These are phyloP conservation scores for Fusarium veterinarium DNA, from an alignment of 2,329 filamentous ascomycete species.

Conservation along the genomic window DNA sequence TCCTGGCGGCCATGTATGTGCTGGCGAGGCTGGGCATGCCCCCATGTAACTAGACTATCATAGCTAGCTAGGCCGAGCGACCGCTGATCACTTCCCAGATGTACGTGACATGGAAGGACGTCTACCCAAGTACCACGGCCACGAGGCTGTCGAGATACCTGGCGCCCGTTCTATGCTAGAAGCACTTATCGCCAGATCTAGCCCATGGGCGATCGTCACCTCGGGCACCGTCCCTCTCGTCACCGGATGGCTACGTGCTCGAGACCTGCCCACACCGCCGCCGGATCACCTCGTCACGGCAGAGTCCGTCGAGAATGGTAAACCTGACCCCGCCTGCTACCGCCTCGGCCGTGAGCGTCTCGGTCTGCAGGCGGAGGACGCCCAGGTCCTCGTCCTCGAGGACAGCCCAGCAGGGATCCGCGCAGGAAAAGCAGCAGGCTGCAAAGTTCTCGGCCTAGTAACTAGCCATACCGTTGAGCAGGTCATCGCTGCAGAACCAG, in stretches of 20 bases:
- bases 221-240: slow-evolving; percentile 77
- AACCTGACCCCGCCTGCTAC: slow-evolving; percentile 83
- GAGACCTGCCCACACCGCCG: slow-evolving; percentile 69
- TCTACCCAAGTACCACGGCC: slow-evolving; percentile 80
- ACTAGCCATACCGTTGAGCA: slow-evolving; percentile 84
- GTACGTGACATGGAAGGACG: slow-evolving; percentile 81
- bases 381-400: slow-evolving; percentile 80
- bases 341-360: slow-evolving; percentile 73
- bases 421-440: slow-evolving; percentile 87
- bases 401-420: slow-evolving; percentile 88
- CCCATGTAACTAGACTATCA: background rate
- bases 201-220: slow-evolving; percentile 88
- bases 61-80: slow-evolving; percentile 7
- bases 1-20: background rate
- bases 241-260: slow-evolving; percentile 76
- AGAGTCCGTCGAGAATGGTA: slow-evolving; percentile 79
- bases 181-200: slow-evolving; percentile 68
- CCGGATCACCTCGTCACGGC: slow-evolving; percentile 76
- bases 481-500: slow-evolving; percentile 79
- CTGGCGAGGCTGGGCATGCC: background rate
- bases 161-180: slow-evolving; percentile 80
- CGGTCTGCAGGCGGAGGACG: slow-evolving; percentile 59
- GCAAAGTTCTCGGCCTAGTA: slow-evolving; percentile 83
- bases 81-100: slow-evolving; percentile 62
- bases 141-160: slow-evolving; percentile 85